Conservation (phyloP, 305 asterid species). For the Caryopteris hybrid region DNA sequence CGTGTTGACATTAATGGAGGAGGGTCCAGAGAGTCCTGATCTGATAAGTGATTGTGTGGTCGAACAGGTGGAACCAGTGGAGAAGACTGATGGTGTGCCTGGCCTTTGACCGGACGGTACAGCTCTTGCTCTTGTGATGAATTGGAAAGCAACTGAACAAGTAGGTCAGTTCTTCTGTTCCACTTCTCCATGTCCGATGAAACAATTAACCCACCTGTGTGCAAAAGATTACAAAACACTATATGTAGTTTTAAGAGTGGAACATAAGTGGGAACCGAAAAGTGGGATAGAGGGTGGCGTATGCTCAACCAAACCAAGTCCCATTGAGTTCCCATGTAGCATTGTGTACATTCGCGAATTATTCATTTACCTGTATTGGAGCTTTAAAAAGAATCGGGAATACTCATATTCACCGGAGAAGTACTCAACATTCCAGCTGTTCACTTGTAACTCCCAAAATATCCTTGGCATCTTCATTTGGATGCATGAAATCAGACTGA, state of each 20-base stretch:
- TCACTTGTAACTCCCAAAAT: neutral
- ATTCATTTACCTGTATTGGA: neutral
- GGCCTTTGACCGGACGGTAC: neutral
- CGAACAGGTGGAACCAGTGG: neutral
- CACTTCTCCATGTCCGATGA: neutral
- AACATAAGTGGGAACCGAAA: no score
- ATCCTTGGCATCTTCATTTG: neutral
- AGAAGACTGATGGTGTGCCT: neutral
- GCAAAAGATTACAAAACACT: no score
- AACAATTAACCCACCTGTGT: no score
- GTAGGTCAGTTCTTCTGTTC: neutral
- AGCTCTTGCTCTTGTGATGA: neutral
- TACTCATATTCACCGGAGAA: neutral
- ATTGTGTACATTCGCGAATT: no score
- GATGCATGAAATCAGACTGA: neutral
- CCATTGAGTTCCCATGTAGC: no score
- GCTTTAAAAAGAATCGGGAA: neutral
- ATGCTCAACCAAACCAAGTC: no score
- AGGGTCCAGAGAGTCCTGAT: neutral
- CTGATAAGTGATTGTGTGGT: neutral
- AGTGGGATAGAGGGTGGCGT: no score
- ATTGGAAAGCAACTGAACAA: neutral
- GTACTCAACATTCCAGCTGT: neutral
- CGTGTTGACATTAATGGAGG: neutral
- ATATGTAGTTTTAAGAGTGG: no score